Base-by-base conservation (phyloP, 2,329 filamentous ascomycete genomes). In the Grosmannia huntii region DNA sequence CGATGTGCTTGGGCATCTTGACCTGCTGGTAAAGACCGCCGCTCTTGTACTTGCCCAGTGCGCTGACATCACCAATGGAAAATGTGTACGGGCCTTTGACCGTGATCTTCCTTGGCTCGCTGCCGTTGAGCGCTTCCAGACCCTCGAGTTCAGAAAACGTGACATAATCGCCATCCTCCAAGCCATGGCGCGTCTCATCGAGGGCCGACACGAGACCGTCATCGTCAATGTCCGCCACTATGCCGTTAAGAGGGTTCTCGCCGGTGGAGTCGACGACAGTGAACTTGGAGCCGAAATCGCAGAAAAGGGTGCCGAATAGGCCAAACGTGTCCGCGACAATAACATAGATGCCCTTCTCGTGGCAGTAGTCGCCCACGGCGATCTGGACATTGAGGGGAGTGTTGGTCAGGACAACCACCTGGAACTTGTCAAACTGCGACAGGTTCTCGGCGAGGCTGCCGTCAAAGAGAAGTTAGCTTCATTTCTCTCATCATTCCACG, bases 51-150 rank as follows among this genome's bases (percentile, higher is more conserved):
- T 88, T 80, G 41, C 94, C 94, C 41, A 96, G 79, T 6, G 83
- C 86, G 27, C 88, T 89, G 11, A 97, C 90, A 69, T 96, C 90
- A 49, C 92, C 94, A 65, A 99, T 96, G 16, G 90, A 94, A 73
- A 99, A 99, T 10, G 91, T 96, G 71, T 97, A 99, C 4, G 94
- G 94, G 0, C 89, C 94, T 75, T 95, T 96, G 55, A 96, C 90
- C 4, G 87, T 89, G 61, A 99, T 83, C 75, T 96, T 96, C 64
- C 89, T 84, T 55, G 94, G 92, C 62, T 89, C 88, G 51, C 83
- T 81, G 65, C 82, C 82, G 70, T 99, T 99, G 62, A 99, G 73
- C 6, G 73, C 84, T 61, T 96, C 91, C 88, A 99, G 89, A 25
- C 94, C 94, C 75, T 94, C 84, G 25, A 99, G 71, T 70, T 99